Conservation (phyloP, 2,329 filamentous ascomycete species). For the Microsporum canis region DNA sequence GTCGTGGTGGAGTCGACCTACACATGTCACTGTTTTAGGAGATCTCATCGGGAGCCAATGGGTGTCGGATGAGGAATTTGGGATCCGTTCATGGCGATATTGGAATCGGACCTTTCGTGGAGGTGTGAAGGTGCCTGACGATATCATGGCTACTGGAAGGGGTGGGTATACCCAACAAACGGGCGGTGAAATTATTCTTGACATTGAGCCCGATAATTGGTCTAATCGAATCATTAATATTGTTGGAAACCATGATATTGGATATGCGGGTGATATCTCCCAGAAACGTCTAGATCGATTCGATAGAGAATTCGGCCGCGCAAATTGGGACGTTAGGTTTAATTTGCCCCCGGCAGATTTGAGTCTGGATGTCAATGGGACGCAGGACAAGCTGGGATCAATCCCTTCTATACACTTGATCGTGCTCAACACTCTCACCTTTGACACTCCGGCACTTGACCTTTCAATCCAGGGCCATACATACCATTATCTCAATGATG, state of each 20-base stretch:
- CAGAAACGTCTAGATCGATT: conserved; percentile 66
- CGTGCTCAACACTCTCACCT: conserved; percentile 83
- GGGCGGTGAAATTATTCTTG: conserved; percentile 14
- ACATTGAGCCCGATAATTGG: conserved; percentile 49
- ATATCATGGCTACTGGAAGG: conserved; percentile 27
- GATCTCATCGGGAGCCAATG: conserved; percentile 92
- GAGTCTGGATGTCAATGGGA: conserved; percentile 13
- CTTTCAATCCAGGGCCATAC: conserved; percentile 59
- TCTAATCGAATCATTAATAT: conserved; percentile 71
- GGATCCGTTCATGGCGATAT: conserved; percentile 57
- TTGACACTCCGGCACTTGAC: conserved; percentile 69
- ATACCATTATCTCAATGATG: conserved; percentile 57
- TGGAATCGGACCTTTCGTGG: conserved; percentile 72
- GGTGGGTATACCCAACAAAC: conserved; percentile 31
- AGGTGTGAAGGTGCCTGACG: conserved; percentile 48
- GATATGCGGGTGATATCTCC: conserved; percentile 86
- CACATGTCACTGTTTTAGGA: conserved; percentile 78
- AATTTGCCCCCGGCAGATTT: conserved; percentile 31
- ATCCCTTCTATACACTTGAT: conserved; percentile 63
- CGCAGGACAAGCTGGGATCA: conserved; percentile 21
- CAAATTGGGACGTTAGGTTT: conserved; percentile 84
- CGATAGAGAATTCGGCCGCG: conserved; percentile 70
- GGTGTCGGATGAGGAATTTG: conserved; percentile 79
- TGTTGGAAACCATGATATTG: conserved; percentile 90
- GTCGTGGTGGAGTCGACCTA: conserved; percentile 73